Conservation (phyloP, 805 yeast genomes). For the Candida tammaniensis region DNA sequence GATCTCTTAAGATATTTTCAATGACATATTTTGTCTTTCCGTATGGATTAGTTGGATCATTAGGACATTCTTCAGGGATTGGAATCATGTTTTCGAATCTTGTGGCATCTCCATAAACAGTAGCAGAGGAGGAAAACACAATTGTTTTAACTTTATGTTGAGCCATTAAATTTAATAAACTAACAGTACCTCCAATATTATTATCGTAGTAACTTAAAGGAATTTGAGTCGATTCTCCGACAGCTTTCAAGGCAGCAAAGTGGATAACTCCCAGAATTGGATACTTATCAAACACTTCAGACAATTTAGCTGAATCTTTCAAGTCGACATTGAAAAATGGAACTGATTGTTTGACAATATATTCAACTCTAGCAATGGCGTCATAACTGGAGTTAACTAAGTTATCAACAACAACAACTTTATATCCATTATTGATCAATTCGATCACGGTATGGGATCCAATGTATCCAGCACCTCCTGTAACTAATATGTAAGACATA, state of each 20-base stretch:
- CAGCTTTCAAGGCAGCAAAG: conserved; percentile 82
- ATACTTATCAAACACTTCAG: conserved; percentile 46
- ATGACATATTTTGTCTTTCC: conserved; percentile 69
- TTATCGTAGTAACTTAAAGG: conserved; percentile 69
- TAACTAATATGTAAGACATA: conserved; percentile 61
- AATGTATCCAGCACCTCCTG: conserved; percentile 87
- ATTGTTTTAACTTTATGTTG: conserved; percentile 46
- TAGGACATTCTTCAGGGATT: conserved; percentile 74
- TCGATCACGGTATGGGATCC: conserved; percentile 79
- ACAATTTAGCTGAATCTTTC: conserved; percentile 45
- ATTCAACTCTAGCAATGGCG: conserved; percentile 61
- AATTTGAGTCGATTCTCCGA: conserved; percentile 68
- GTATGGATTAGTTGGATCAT: conserved; percentile 74
- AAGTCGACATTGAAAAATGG: conserved; percentile 60
- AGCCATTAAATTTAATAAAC: conserved; percentile 52
- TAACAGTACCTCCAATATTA: conserved; percentile 64
- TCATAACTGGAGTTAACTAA: conserved; percentile 64
- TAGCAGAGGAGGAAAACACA: conserved; percentile 77
- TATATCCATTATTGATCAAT: conserved; percentile 56
- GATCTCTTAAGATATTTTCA: conserved; percentile 59
- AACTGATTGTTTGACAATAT: conserved; percentile 46
- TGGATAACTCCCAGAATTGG: conserved; percentile 63
- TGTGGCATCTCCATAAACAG: conserved; percentile 81
- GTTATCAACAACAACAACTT: conserved; percentile 74
- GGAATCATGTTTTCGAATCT: conserved; percentile 71